Evolutionary conservation across 2,329 filamentous ascomycete genomes (phyloP).

Genomic region (Trichoderma endophyticum): DNA sequence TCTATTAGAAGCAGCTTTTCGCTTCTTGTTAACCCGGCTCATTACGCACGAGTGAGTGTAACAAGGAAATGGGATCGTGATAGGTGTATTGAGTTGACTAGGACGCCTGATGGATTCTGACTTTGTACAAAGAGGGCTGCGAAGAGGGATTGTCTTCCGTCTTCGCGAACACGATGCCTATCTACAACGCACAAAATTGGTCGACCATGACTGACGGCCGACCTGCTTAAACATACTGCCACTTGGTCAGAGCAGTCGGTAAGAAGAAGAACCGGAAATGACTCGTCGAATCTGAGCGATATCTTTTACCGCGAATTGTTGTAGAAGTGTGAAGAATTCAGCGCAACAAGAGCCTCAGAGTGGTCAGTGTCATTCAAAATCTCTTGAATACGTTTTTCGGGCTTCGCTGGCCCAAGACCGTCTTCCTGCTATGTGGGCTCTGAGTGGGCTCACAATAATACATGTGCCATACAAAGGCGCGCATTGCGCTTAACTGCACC

Average conservation of each 20-base stretch:
- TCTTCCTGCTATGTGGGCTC: not conserved
- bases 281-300: not conserved
- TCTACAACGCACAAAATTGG: not conserved
- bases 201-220: not conserved
- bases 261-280: not conserved
- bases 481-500: not conserved
- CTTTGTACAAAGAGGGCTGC: not conserved
- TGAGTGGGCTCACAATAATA: not conserved
- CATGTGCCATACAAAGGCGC: not conserved
- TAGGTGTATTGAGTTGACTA: not conserved
- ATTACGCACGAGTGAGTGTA: not conserved
- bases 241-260: not conserved
- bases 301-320: not conserved
- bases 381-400: not conserved
- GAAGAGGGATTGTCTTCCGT: not conserved
- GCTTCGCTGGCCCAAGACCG: not conserved
- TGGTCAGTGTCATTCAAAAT: slow-evolving; percentile 5
- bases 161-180: not conserved
- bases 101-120: not conserved
- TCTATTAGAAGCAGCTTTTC: not conserved
- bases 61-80: not conserved
- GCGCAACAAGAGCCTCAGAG: slow-evolving; percentile 4
- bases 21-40: not conserved
- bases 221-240: not conserved
- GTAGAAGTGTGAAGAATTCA: slow-evolving; percentile 7